Percentiles rank a stretch among this genome's conserved stretches.
Conservation (phyloP, 352 stramenopile genomes). For the Globisporangium echinulatum region DNA sequence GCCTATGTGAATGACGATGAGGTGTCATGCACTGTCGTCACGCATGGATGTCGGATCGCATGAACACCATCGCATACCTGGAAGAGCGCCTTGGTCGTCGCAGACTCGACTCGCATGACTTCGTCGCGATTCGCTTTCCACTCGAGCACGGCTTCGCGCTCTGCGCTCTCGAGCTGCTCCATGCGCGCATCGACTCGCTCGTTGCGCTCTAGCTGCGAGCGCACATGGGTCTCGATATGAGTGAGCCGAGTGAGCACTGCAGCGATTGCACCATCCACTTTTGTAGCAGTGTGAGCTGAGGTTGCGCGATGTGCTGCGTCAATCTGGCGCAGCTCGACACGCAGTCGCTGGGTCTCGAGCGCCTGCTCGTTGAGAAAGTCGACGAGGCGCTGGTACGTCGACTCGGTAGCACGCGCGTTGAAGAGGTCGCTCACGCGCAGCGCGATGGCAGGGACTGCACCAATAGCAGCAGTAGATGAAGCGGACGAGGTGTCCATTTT, state of each 20-base stretch:
- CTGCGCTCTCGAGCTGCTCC: constrained; percentile 8
- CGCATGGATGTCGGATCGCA: too few species aligned
- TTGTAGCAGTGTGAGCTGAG: constrained; percentile 2
- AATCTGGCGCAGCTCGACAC: not conserved
- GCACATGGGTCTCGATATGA: constrained; percentile 5
- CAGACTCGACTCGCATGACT: constrained; percentile 12
- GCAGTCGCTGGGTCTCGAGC: not conserved
- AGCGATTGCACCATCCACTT: not conserved
- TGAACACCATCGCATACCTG: constrained; percentile 10
- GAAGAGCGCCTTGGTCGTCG: constrained; percentile 15
- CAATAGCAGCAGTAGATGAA: too few species aligned
- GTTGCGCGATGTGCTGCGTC: constrained; percentile 9
- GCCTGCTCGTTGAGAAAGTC: constrained; percentile 59
- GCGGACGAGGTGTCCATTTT: not conserved
- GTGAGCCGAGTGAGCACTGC: constrained; percentile 4
- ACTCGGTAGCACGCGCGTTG: constrained; percentile 39
- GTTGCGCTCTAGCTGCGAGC: not conserved
- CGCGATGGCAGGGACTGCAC: not conserved
- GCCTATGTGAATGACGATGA: not conserved
- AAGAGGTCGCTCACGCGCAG: constrained; percentile 41
- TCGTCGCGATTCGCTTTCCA: constrained; percentile 15
- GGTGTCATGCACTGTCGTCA: too few species aligned
- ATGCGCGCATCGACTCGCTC: not conserved
- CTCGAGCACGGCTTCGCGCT: constrained; percentile 19
- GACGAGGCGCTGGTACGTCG: constrained; percentile 47